Percentiles rank a stretch among this genome's conserved stretches.
Evolutionary conservation across 768 basidiomycete species (phyloP).

Genomic region (Tylopilus sp.): DNA sequence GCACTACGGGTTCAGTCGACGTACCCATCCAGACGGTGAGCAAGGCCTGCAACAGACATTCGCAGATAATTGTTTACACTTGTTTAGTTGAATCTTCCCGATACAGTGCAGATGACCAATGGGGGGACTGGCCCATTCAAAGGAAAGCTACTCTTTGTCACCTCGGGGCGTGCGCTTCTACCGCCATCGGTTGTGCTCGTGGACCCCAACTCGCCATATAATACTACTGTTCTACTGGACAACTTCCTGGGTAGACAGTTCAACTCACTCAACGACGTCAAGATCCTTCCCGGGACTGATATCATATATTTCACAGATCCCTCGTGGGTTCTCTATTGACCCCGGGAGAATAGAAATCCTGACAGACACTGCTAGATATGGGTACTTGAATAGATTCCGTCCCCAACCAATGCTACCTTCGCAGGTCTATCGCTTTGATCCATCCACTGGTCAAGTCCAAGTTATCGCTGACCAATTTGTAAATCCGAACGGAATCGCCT

Average conservation of each 20-base stretch:
- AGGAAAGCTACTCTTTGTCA: conserved; percentile 57
- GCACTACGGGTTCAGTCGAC: conserved; percentile 39
- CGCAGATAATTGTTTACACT: not conserved
- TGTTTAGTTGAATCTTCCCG: conserved; percentile 54
- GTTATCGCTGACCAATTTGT: conserved; percentile 79
- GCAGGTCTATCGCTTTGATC: conserved; percentile 76
- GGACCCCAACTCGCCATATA: conserved; percentile 61
- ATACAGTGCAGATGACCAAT: conserved; percentile 66
- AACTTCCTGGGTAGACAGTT: conserved; percentile 82
- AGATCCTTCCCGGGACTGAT: conserved; percentile 62
- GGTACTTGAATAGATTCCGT: conserved; percentile 63
- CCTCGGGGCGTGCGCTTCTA: conserved; percentile 59
- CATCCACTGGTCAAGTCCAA: conserved; percentile 57
- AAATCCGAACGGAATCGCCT: conserved; percentile 72
- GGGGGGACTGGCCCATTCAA: conserved; percentile 64
- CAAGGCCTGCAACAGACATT: not conserved
- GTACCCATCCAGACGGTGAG: conserved; percentile 46
- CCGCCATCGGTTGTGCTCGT: conserved; percentile 66
- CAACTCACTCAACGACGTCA: conserved; percentile 80
- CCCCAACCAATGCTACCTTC: conserved; percentile 62
- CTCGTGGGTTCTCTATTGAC: conserved; percentile 39
- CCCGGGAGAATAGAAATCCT: not conserved
- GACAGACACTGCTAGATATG: conserved; percentile 43
- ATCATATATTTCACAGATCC: conserved; percentile 77
- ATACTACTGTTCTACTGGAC: conserved; percentile 70